phyloP scores from a whole-genome alignment of 225 moss, liverwort and hornwort species.

The Thuidium tamariscinum region DNA sequence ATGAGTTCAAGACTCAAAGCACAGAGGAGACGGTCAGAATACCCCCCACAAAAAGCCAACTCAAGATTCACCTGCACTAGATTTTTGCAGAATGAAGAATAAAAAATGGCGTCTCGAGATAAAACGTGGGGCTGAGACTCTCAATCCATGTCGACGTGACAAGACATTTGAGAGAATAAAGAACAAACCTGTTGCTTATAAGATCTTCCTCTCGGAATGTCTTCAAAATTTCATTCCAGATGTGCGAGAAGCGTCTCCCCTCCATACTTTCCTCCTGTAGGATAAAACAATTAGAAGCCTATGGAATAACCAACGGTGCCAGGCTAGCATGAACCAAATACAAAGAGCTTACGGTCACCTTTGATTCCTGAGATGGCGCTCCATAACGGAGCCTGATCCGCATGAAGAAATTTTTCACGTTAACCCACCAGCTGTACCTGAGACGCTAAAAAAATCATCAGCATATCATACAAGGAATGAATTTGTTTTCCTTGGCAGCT shows the following conservation, averaged over 20 bases:
- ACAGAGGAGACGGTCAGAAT: background rate
- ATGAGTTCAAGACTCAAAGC: background rate
- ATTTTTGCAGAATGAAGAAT: background rate
- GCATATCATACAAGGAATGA: background rate
- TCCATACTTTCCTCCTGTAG: slow-evolving; percentile 61
- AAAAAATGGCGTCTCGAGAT: background rate
- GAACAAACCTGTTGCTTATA: slow-evolving; percentile 60
- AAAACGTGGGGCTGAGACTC: background rate
- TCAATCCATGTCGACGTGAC: background rate
- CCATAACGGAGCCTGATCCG: slow-evolving; percentile 74
- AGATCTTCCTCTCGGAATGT: slow-evolving; percentile 96
- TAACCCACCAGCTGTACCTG: slow-evolving; percentile 57
- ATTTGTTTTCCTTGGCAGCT: background rate
- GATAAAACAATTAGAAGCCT: background rate
- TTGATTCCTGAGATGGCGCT: slow-evolving; percentile 14
- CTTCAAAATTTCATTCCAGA: slow-evolving; percentile 85
- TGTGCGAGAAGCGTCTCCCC: slow-evolving; percentile 58
- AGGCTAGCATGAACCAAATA: background rate
- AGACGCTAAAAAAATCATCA: slow-evolving; percentile 4
- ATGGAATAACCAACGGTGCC: background rate
- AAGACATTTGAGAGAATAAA: background rate
- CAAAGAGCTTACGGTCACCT: slow-evolving; percentile 14
- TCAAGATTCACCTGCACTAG: background rate
- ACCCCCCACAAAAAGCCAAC: background rate
- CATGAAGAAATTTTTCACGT: slow-evolving; percentile 53